phyloP scores from a whole-genome alignment of 1,284 basidiomycete genomes.

The Coriolopsis trogii region DNA sequence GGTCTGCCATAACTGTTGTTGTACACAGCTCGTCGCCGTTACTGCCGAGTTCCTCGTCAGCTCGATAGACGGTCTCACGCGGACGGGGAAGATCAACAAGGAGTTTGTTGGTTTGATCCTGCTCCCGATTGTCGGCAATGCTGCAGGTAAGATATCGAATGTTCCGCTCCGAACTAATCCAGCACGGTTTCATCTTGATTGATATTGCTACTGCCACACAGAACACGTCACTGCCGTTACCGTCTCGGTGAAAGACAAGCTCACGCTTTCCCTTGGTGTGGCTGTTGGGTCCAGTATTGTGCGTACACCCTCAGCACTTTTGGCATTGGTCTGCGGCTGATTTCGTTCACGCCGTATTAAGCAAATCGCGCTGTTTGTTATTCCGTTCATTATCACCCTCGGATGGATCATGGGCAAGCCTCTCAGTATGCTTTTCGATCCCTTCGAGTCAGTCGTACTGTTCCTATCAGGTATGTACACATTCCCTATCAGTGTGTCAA shows the following conservation, averaged over 20 bases:
- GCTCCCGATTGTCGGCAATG: conserved; percentile 87
- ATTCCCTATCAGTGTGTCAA: conserved; percentile 46
- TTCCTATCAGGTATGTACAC: conserved; percentile 37
- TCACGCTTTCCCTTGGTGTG: conserved; percentile 76
- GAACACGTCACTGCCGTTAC: conserved; percentile 90
- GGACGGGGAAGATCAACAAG: conserved; percentile 55
- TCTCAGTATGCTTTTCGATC: conserved; percentile 65
- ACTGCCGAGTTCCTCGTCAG: conserved; percentile 89
- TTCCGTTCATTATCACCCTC: conserved; percentile 72
- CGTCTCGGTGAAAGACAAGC: conserved; percentile 83
- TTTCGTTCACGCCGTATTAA: conserved; percentile 38
- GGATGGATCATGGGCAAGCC: conserved; percentile 71
- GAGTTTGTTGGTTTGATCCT: conserved; percentile 89
- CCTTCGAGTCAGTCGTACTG: conserved; percentile 65
- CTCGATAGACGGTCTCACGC: conserved; percentile 73
- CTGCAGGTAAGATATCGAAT: conserved; percentile 69
- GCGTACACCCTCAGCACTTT: conserved; percentile 43
- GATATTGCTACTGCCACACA: conserved; percentile 21
- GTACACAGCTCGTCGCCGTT: conserved; percentile 64
- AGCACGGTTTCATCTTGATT: conserved; percentile 6
- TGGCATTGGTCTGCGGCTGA: no score
- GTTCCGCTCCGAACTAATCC: neutral
- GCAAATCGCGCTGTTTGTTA: conserved; percentile 89
- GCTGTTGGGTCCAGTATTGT: conserved; percentile 92
- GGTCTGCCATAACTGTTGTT: neutral